Evolutionary conservation across 106 monocot genomes (phyloP), one percentile per base, ranked within the genome.

Genomic region (Hemerocallis citrina): DNA sequence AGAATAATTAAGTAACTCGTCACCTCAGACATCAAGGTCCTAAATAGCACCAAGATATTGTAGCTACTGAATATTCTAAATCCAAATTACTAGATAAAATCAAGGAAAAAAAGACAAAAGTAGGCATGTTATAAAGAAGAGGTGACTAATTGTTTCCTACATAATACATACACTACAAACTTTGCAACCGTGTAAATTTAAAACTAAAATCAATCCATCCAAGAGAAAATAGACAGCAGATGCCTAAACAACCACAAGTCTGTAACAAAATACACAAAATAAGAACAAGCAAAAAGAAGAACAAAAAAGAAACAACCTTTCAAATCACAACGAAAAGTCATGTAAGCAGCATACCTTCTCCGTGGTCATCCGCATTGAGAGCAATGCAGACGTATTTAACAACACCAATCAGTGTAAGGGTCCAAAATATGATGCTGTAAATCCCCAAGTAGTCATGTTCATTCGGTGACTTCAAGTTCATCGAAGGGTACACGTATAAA

Each of bases 381-480:
- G 83, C 88, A 43, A 89, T 84, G 65, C 77, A 89, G 4, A 77
- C 74, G 34, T 89, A 89, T 64, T 89, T 89, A 6, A 89, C 77
- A 15, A 89, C 84, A 15, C 88, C 88, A 59, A 84, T 89, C 34
- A 89, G 54, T 22, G 88, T 89, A 4, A 89, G 72, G 23, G 88
- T 89, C 88, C 88, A 89, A 45, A 89, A 89, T 61, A 89, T 84
- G 59, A 89, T 89, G 65, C 84, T 72, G 49, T 80, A 89, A 30
- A 89, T 89, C 2, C 74, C 88, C 74, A 89, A 68, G 55, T 89
- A 89, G 62, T 89, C 88, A 4, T 74, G 71, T 69, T 89, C 77
- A 0, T 40, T 72, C 0, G 88, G 88, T 8, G 67, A 68, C 0
- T 72, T 43, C 68, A 89, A 74, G 64, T 84, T 89, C 88, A 89